Conservation (phyloP, 2,329 filamentous ascomycete genomes). For the Bipolaris zeicola region DNA sequence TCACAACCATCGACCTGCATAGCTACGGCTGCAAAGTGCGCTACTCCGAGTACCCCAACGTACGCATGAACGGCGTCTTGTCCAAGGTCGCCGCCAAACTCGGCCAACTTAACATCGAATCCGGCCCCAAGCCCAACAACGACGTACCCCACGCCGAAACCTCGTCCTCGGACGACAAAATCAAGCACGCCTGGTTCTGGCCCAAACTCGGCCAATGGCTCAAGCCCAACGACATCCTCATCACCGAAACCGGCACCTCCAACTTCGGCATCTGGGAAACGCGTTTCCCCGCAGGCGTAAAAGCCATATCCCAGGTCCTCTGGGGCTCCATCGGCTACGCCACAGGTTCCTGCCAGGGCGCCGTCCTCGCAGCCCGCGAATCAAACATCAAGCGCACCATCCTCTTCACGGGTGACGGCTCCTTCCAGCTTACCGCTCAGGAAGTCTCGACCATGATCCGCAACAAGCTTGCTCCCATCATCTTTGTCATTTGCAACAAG, state of each 20-base stretch:
- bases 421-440: constrained; percentile 82
- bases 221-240: constrained; percentile 72
- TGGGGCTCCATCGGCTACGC: constrained; percentile 72
- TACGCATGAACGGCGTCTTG: constrained; percentile 79
- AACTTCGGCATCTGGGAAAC: constrained; percentile 91
- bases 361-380: constrained; percentile 76
- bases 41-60: constrained; percentile 77
- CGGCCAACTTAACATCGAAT: constrained; percentile 61
- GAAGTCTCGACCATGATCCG: constrained; percentile 84
- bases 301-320: constrained; percentile 78
- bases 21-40: constrained; percentile 73
- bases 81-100: constrained; percentile 68
- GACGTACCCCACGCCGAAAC: constrained; percentile 50
- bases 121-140: constrained; percentile 61
- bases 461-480: constrained; percentile 74
- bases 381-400: constrained; percentile 68
- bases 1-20: constrained; percentile 82
- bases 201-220: constrained; percentile 75
- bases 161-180: constrained; percentile 48
- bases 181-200: constrained; percentile 79
- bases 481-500: constrained; percentile 86
- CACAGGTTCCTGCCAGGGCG: constrained; percentile 67
- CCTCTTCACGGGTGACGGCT: constrained; percentile 87
- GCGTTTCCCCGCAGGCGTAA: constrained; percentile 77
- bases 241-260: constrained; percentile 86